These are phyloP conservation scores for Delitschia confertaspora DNA, from an alignment of 495 filamentous ascomycete genomes.

Conservation along the genomic window DNA sequence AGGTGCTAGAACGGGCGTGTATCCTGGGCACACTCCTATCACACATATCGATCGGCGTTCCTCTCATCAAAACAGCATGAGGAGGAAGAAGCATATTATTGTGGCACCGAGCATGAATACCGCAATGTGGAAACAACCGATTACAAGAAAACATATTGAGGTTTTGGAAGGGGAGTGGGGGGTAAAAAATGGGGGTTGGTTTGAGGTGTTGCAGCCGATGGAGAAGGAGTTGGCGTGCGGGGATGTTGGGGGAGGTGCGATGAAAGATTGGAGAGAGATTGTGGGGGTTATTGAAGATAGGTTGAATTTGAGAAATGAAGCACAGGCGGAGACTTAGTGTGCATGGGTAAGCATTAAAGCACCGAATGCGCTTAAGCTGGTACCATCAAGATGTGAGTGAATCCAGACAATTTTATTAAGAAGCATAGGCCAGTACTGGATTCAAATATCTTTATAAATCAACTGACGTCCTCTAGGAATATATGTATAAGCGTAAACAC, in stretches of 20 bases:
- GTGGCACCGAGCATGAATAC: conserved; percentile 80
- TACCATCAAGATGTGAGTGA: no score
- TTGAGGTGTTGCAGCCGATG: conserved; percentile 59
- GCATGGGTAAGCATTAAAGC: no score
- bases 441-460: no score
- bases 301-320: background rate
- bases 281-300: conserved; percentile 35
- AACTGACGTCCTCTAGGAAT: no score
- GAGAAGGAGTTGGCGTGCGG: conserved; percentile 74
- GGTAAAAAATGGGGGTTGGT: conserved; percentile 52
- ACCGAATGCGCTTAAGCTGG: no score
- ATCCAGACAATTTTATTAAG: background rate
- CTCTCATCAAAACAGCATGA: no score
- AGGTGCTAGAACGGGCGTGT: background rate
- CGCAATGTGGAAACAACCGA: conserved; percentile 81
- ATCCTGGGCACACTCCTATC: background rate
- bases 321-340: background rate
- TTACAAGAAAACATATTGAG: conserved; percentile 62
- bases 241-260: conserved; percentile 67
- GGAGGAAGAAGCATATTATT: conserved; percentile 43
- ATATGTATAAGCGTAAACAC: no score
- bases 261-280: conserved; percentile 70
- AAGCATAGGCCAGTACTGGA: background rate
- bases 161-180: conserved; percentile 68
- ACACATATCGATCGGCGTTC: background rate